Conservation (phyloP, 1,139 yeast species). For the Lodderomyces oxycetoniae region DNA sequence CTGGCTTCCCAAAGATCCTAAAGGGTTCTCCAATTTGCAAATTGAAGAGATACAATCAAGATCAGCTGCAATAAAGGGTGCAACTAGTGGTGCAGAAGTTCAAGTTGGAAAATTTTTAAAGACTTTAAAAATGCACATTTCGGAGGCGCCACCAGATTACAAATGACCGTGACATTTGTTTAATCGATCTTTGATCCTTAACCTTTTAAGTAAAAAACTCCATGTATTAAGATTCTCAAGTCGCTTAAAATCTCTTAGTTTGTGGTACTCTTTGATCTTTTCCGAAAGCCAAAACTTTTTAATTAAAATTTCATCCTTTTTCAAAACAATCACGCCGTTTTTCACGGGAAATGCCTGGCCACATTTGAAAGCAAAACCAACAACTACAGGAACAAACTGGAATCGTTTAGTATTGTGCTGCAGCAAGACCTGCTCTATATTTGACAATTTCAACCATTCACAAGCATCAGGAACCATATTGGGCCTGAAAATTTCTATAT, state of each 20-base stretch:
- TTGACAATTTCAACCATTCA: conserved; percentile 26
- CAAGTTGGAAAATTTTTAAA: conserved; percentile 15
- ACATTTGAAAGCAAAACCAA: conserved; percentile 26
- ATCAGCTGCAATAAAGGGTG: conserved; percentile 18
- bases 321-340: conserved; percentile 27
- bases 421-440: conserved; percentile 22
- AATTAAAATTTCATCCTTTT: conserved; percentile 16
- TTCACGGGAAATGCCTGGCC: conserved; percentile 30
- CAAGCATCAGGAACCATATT: conserved; percentile 34
- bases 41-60: conserved; percentile 10
- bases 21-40: conserved; percentile 17
- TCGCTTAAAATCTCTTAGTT: not conserved
- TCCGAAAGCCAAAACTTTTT: conserved; percentile 29
- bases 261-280: conserved; percentile 15
- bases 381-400: conserved; percentile 32
- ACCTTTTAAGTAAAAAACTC: conserved; percentile 19
- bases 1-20: conserved; percentile 32
- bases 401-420: conserved; percentile 8
- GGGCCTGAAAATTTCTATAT: conserved; percentile 29
- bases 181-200: conserved; percentile 22
- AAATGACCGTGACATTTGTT: conserved; percentile 20
- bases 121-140: conserved; percentile 18
- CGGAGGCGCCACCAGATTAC: conserved; percentile 37
- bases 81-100: conserved; percentile 27
- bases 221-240: conserved; percentile 16